A percentile compares a stretch with the other conserved stretches of the same genome.
These are phyloP conservation scores for Talaromyces rugulosus DNA, from an alignment of 2,329 filamentous ascomycete species.

Conservation along the genomic window DNA sequence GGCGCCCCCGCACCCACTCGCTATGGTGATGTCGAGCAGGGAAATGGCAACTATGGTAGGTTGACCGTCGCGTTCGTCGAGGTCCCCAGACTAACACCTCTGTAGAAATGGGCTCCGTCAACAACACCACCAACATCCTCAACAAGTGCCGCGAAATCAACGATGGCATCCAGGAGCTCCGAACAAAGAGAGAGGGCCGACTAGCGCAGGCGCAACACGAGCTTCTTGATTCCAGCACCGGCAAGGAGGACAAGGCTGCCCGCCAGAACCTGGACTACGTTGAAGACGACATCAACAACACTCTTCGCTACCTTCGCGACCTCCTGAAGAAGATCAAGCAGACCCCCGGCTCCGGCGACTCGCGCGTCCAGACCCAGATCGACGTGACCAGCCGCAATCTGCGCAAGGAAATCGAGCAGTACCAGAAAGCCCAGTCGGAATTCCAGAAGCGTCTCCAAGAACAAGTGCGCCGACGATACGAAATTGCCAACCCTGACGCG, in stretches of 20 bases:
- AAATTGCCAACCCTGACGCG: slow-evolving; percentile 80
- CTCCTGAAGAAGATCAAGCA: slow-evolving; percentile 80
- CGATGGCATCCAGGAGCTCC: slow-evolving; percentile 69
- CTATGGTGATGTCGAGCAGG: slow-evolving; percentile 28
- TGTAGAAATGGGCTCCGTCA: slow-evolving; percentile 43
- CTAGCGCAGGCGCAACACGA: slow-evolving; percentile 62
- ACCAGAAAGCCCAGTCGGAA: slow-evolving; percentile 73
- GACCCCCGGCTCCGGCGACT: slow-evolving; percentile 67
- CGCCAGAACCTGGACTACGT: slow-evolving; percentile 68
- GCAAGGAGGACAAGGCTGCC: slow-evolving; percentile 60
- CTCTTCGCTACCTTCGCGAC: slow-evolving; percentile 74
- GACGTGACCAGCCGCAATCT: slow-evolving; percentile 74
- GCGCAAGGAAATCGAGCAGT: slow-evolving; percentile 74
- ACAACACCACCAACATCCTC: slow-evolving; percentile 62
- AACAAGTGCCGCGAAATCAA: slow-evolving; percentile 82
- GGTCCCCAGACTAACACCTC: not conserved
- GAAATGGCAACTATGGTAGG: slow-evolving; percentile 34
- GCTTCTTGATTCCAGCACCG: slow-evolving; percentile 71
- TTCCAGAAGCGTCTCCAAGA: slow-evolving; percentile 78
- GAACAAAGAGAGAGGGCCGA: slow-evolving; percentile 50
- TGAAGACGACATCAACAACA: slow-evolving; percentile 73
- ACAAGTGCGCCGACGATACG: slow-evolving; percentile 83
- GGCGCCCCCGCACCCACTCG: slow-evolving; percentile 4
- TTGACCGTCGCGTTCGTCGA: not conserved
- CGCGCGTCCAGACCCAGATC: slow-evolving; percentile 75